A percentile compares a stretch with the other conserved stretches of the same genome.
These are phyloP conservation scores for Fusarium sublunatum DNA, from an alignment of 2,329 filamentous ascomycete species.

Conservation along the genomic window DNA sequence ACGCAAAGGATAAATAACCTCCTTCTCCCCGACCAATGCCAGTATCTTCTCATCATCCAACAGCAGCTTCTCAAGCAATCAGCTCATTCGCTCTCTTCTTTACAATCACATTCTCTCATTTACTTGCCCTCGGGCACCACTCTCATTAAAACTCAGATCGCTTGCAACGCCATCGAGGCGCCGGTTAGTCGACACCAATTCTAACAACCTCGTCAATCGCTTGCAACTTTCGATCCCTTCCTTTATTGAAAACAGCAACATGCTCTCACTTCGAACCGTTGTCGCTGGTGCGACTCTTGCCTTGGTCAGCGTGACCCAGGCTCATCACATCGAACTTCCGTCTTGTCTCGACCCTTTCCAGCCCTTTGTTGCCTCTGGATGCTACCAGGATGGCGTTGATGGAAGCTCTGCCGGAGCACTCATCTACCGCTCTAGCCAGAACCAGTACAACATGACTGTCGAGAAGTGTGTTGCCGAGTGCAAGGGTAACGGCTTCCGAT, in stretches of 20 bases:
- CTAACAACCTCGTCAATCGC: constrained; percentile 17
- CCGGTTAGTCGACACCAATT: constrained; percentile 7
- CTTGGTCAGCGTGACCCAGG: constrained; percentile 52
- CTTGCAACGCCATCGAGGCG: constrained; percentile 23
- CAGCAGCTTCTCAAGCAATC: constrained; percentile 41
- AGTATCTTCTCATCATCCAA: constrained; percentile 29
- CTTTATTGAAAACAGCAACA: constrained; percentile 26
- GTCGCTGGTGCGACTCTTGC: constrained; percentile 54
- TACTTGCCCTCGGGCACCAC: constrained; percentile 32
- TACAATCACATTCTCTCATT: constrained; percentile 23
- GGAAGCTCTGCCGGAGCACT: constrained; percentile 53
- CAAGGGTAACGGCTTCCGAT: constrained; percentile 64
- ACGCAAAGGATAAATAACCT: constrained; percentile 41
- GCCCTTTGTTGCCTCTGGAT: constrained; percentile 62
- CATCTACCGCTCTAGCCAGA: constrained; percentile 55
- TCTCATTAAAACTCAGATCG: constrained; percentile 36
- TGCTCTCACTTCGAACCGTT: constrained; percentile 43
- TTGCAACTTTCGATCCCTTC: constrained; percentile 31
- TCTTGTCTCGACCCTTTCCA: constrained; percentile 58
- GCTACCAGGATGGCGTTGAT: constrained; percentile 54
- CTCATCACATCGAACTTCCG: constrained; percentile 58
- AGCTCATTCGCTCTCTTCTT: constrained; percentile 35
- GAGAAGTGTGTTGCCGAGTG: constrained; percentile 61
- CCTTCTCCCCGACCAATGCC: constrained; percentile 6
- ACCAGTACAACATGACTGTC: constrained; percentile 57